Percentiles rank a stretch among this genome's conserved stretches.
These are phyloP conservation scores for Phoma herbarum DNA, from an alignment of 2,329 filamentous ascomycete species.

Conservation along the genomic window DNA sequence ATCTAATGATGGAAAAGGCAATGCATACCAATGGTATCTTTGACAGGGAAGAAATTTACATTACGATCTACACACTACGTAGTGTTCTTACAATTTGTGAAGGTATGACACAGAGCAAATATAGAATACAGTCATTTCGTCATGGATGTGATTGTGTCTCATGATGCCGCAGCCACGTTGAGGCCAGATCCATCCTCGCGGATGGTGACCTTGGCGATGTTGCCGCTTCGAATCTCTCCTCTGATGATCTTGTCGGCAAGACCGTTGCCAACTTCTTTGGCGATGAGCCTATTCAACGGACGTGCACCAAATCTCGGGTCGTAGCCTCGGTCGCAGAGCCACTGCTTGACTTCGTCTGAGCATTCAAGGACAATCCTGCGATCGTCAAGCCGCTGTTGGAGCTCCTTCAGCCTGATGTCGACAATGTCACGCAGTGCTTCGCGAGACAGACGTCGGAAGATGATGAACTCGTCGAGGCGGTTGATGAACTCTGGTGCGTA, in stretches of 20 bases:
- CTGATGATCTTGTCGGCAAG: conserved; percentile 92
- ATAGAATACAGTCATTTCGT: conserved; percentile 34
- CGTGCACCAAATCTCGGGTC: conserved; percentile 91
- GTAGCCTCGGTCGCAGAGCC: conserved; percentile 90
- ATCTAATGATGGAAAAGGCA: background rate
- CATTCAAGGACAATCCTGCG: conserved; percentile 81
- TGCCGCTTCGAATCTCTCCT: conserved; percentile 78
- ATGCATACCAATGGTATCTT: conserved; percentile 19
- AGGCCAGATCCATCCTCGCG: conserved; percentile 59
- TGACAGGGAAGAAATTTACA: conserved; percentile 13
- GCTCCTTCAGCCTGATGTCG: conserved; percentile 85
- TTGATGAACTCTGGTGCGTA: conserved; percentile 96
- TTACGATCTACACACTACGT: conserved; percentile 23
- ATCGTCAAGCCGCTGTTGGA: conserved; percentile 84
- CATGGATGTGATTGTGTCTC: conserved; percentile 24
- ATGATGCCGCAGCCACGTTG: conserved; percentile 27
- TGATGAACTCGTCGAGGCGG: conserved; percentile 93
- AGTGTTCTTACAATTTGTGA: conserved; percentile 26
- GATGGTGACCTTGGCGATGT: conserved; percentile 75
- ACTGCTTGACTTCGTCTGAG: conserved; percentile 75
- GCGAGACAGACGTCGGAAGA: conserved; percentile 87
- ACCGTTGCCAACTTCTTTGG: conserved; percentile 86
- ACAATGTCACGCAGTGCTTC: conserved; percentile 88
- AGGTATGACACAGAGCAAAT: background rate
- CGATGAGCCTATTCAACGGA: conserved; percentile 88